Evolutionary conservation across 73 alveolate species (phyloP), one percentile per base, ranked within the genome.

Genomic region (Paramecium sexaurelia): DNA sequence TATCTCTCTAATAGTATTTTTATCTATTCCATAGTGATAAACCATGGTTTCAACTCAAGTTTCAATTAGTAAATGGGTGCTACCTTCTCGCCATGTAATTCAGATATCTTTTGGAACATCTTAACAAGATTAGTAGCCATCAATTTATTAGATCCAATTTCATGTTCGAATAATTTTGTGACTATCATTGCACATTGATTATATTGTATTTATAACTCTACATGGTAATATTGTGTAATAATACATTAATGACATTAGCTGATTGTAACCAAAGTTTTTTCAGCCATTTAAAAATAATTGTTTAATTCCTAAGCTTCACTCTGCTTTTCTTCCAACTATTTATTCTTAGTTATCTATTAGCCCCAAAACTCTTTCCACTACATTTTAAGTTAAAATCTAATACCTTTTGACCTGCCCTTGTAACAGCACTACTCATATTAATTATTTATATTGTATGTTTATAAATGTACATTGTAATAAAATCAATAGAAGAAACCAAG

Each of bases 401-500:
- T 73, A 73, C 87, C 87, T 78, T 78, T 78, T 78, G 37, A 17
- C 89, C 89, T 7, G 89, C 89, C 55, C 90, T 78, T 2, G 90
- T 41, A 8, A 78, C 73, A 13, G 90, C 90, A 24, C 75, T 78
- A 26, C 61, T 24, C 90, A 78, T 78, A 9, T 33, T 27, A 33
- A 29, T 29, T 5, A 61, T 61, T 61, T 32, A 71, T 71, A 71
- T 35, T 71, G 56, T 71, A 71, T 71, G 86, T 71, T 19, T 71
- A 36, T 71, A 27, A 51, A 51, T 71, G 55, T 71, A 71, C 56
- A 71, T 71, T 27, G 43, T 27, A 71, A 27, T 71, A 29, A 67
- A 51, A 51, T 98, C 97, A 98, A 95, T 96, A 98, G 98, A 98
- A 98, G 97, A 96, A 98, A 85, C 99, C 99, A 91, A 98, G 96